Base-by-base conservation (phyloP, 129 eudicot species). In the Pulicaria dysenterica region DNA sequence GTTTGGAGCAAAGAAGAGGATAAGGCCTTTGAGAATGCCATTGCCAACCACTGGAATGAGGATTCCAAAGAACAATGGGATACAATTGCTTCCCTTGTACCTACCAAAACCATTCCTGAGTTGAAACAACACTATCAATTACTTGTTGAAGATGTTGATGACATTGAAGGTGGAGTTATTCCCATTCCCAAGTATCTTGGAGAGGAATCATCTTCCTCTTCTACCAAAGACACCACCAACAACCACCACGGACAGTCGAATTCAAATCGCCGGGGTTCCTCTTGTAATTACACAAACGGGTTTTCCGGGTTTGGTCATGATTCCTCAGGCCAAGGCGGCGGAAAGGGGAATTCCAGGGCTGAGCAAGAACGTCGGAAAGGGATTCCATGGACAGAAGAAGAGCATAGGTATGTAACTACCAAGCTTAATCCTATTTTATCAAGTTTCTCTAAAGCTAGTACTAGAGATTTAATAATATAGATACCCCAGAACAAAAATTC, bases 361-460 rank as follows among this genome's bases (percentile, higher is more conserved):
- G 98, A 93, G 42, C 98, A 93, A 70, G 97, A 91, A 61, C 86
- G 95, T 4, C 83, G 95, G 31, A 91, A 91, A 83, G 97, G 97
- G 64, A 91, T 91, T 65, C 97, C 97, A 0, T 91, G 97, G 97
- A 91, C 97, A 0, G 95, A 91, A 76, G 97, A 91, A 81, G 97
- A 91, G 79, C 97, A 91, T 70, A 83, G 95, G 97, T 87, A 85
- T 87, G 97, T 79, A 83, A 8, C 66, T 58, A 66, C 37, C 15
- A 49, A 0, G 19, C 47, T 40, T 64, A 8, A 15, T 15, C n/a
- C 13, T 44, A 11, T 5, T 56, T 15, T 9, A 2, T 24, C n/a
- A 13, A 2, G 31, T 24, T 16, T 55, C 45, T 12, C 44, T 4
- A 40, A 40, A 58, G 31, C 4, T 12, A 61, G 34, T 24, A 56